These are phyloP conservation scores for Annona cherimola DNA, from an alignment of 164 flowering plant species.

Conservation along the genomic window DNA sequence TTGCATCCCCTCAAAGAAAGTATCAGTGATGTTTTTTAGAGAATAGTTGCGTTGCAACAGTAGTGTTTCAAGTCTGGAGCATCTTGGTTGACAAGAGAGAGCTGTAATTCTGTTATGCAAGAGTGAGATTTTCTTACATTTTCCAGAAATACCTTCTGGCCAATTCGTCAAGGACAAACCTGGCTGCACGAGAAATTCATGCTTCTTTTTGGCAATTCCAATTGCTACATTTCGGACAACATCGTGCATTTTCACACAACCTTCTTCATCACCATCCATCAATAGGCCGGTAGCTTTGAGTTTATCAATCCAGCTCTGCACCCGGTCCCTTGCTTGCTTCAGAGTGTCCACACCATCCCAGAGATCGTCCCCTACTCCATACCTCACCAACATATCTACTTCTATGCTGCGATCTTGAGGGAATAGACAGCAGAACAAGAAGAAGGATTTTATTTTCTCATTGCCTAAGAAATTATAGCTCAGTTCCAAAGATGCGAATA, in stretches of 20 bases:
- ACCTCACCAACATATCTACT: constrained; percentile 2
- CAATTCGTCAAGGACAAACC: not conserved
- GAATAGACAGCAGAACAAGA: constrained; percentile 21
- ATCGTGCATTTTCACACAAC: constrained; percentile 12
- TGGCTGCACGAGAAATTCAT: not conserved
- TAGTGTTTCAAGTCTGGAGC: constrained; percentile 1
- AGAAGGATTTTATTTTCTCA: constrained; percentile 13
- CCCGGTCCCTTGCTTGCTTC: constrained; percentile 1
- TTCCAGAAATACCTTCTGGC: not conserved
- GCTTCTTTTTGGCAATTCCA: constrained; percentile 1
- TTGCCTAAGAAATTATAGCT: constrained; percentile 16
- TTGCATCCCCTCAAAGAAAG: constrained; percentile 8
- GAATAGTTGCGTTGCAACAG: not conserved
- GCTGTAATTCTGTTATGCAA: not conserved
- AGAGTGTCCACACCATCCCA: not conserved
- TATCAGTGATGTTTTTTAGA: not conserved
- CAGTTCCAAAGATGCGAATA: constrained; percentile 12
- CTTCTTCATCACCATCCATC: constrained; percentile 1
- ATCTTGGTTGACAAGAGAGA: not conserved
- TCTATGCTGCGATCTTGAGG: constrained; percentile 13
- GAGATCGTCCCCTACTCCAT: constrained; percentile 8
- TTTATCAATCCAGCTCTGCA: not conserved
- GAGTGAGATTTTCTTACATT: not conserved
- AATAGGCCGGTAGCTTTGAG: constrained; percentile 12
- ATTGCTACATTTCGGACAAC: constrained; percentile 4